Percentiles rank a stretch among this genome's conserved stretches.
Evolutionary conservation across 1,139 yeast genomes (phyloP).

Genomic region (Nakaseomyces delphensis): DNA sequence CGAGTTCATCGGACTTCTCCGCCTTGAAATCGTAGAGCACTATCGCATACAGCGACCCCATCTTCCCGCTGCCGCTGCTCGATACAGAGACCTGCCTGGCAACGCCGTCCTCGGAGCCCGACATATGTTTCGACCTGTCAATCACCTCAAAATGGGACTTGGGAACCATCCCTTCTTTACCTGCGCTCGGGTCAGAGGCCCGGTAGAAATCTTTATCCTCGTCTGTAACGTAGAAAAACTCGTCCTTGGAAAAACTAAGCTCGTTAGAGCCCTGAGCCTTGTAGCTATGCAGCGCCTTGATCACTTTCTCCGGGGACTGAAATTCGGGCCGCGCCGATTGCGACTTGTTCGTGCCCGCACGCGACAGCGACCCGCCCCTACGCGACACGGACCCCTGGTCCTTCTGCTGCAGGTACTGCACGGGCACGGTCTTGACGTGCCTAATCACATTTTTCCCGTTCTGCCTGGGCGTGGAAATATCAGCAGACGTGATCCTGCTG

Average conservation of each 20-base stretch:
- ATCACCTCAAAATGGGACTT: slow-evolving; percentile 73
- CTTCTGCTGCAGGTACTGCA: slow-evolving; percentile 10
- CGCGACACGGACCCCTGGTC: not conserved
- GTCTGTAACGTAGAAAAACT: slow-evolving; percentile 73
- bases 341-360: slow-evolving; percentile 6
- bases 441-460: slow-evolving; percentile 15
- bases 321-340: slow-evolving; percentile 9
- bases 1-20: slow-evolving; percentile 81
- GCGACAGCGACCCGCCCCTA: slow-evolving; percentile 10
- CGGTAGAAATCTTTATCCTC: slow-evolving; percentile 71
- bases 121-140: slow-evolving; percentile 38
- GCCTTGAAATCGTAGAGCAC: slow-evolving; percentile 80
- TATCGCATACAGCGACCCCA: slow-evolving; percentile 48
- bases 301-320: slow-evolving; percentile 61
- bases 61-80: slow-evolving; percentile 12
- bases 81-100: slow-evolving; percentile 7
- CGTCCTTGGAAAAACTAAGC: slow-evolving; percentile 68
- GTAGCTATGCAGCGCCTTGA: slow-evolving; percentile 74
- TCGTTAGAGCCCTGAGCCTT: slow-evolving; percentile 78
- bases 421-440: slow-evolving; percentile 20
- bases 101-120: not conserved
- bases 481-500: slow-evolving; percentile 27
- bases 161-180: slow-evolving; percentile 80
- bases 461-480: slow-evolving; percentile 27
- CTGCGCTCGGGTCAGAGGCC: slow-evolving; percentile 79